These are phyloP conservation scores for Botrytis fragariae DNA, from an alignment of 2,329 filamentous ascomycete species.

Conservation along the genomic window DNA sequence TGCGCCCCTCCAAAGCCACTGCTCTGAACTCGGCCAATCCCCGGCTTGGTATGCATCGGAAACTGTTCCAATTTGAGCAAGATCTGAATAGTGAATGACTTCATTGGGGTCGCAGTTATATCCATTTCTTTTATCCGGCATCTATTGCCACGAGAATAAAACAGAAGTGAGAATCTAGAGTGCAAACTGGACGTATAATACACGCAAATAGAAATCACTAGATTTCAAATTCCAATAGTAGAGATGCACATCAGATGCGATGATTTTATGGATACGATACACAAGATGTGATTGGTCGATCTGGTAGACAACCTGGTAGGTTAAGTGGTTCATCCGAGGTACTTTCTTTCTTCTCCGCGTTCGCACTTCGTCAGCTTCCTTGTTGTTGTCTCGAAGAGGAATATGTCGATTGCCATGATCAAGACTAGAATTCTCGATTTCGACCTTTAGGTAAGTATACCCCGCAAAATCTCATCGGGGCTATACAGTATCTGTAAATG, in stretches of 20 bases:
- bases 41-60: neutral
- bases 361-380: neutral
- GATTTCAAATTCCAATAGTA: neutral
- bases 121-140: neutral
- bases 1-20: neutral
- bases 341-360: neutral
- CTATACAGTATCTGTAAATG: neutral
- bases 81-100: neutral
- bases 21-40: neutral
- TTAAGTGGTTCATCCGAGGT: neutral
- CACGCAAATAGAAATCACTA: neutral
- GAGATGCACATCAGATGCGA: neutral
- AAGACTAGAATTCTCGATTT: neutral
- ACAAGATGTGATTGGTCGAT: neutral
- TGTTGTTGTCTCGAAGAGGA: neutral
- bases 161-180: neutral
- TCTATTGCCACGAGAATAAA: neutral
- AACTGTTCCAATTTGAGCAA: neutral
- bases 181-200: neutral
- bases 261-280: neutral
- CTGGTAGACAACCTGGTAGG: neutral
- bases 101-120: neutral
- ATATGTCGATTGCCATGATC: neutral
- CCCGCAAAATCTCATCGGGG: neutral
- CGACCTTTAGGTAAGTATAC: neutral